phyloP scores from a whole-genome alignment of 257 asterid genomes.

The Prunella vulgaris region DNA sequence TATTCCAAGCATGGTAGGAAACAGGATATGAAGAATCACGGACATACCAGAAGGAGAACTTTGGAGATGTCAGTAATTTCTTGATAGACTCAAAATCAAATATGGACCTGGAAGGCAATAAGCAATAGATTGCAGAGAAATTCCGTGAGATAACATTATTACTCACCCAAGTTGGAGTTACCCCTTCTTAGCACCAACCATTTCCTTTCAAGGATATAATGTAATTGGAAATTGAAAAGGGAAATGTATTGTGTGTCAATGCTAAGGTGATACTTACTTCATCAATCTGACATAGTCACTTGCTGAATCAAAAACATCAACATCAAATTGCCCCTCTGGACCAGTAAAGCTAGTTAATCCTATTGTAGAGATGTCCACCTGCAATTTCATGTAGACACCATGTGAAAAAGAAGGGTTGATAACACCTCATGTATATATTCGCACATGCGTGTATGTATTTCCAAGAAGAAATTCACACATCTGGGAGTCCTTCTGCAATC shows the following conservation, averaged over 20 bases:
- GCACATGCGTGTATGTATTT: not conserved
- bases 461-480: slow-evolving; percentile 45
- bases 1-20: slow-evolving; percentile 4
- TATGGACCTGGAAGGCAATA: slow-evolving; percentile 59
- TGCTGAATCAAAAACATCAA: slow-evolving; percentile 93
- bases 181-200: not conserved
- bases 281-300: slow-evolving; percentile 82
- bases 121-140: not conserved
- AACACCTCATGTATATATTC: not conserved
- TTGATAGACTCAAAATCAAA: slow-evolving; percentile 84
- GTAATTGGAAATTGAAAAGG: not conserved
- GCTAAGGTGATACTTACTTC: slow-evolving; percentile 57
- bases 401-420: slow-evolving; percentile 6
- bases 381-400: slow-evolving; percentile 18
- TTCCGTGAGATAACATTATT: not conserved
- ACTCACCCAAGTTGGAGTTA: slow-evolving; percentile 2
- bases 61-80: slow-evolving; percentile 74
- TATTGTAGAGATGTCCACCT: slow-evolving; percentile 76
- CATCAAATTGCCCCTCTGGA: slow-evolving; percentile 83
- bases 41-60: slow-evolving; percentile 83
- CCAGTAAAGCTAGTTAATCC: slow-evolving; percentile 74
- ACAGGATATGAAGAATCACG: slow-evolving; percentile 11
- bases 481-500: slow-evolving; percentile 89
- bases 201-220: slow-evolving; percentile 1
- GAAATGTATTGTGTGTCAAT: slow-evolving; percentile 1